Percentiles rank a stretch among this genome's conserved stretches.
phyloP scores from a whole-genome alignment of 108 stramenopile species.

The Cyclostephanos invisitatus region DNA sequence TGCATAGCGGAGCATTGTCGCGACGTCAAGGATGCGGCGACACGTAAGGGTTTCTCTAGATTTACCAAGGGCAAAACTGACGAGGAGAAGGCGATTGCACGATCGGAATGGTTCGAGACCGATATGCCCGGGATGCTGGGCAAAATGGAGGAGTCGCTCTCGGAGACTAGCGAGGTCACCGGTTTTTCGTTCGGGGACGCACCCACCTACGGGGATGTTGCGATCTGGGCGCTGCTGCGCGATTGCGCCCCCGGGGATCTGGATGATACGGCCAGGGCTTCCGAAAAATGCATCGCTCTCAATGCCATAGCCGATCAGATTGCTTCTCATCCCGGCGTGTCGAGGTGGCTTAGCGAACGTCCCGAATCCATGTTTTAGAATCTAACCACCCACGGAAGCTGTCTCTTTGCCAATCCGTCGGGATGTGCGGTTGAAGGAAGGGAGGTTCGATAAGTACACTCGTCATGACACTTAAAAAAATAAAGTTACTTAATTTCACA shows the following conservation, averaged over 20 bases:
- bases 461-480: no score
- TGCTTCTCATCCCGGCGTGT: constrained; percentile 39
- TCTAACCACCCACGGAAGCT: not conserved
- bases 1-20: constrained; percentile 70
- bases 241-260: constrained; percentile 49
- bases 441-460: no score
- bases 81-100: constrained; percentile 46
- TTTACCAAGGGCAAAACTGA: constrained; percentile 57
- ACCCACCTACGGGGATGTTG: constrained; percentile 55
- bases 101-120: constrained; percentile 50
- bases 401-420: no score
- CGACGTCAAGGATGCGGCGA: constrained; percentile 61
- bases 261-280: constrained; percentile 54
- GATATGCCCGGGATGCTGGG: constrained; percentile 57
- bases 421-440: no score
- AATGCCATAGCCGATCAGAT: constrained; percentile 50
- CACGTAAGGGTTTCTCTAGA: constrained; percentile 53
- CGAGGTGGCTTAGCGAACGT: constrained; percentile 52
- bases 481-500: no score
- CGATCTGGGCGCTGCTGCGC: constrained; percentile 52
- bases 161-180: constrained; percentile 16
- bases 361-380: constrained; percentile 59
- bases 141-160: constrained; percentile 54
- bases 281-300: constrained; percentile 46
- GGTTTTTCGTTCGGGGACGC: constrained; percentile 53